Base-by-base conservation (phyloP, 2,329 filamentous ascomycete genomes). In the Didymella pinodella region DNA sequence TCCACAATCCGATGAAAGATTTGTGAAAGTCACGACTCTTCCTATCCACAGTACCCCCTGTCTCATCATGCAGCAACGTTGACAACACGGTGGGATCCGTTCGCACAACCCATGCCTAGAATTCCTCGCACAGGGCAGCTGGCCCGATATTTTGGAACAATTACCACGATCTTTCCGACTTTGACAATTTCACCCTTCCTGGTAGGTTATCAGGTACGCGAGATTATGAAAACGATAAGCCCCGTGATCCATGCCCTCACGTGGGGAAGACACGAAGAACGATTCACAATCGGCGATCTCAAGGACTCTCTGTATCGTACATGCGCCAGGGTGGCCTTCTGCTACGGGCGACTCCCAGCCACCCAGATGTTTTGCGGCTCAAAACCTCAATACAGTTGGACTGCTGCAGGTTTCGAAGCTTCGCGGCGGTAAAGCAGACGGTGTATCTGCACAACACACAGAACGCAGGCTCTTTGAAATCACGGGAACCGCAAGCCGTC, bases 391-490 rank as follows among this genome's bases (percentile, higher is more conserved):
- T 59, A 41, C 50, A 54, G 56, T 51, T 59, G 56, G 56, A 36
- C 47, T 34, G 46, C 54, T 28, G 47, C 56, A 50, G 41, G 56
- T 47, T 47, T 47, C 31, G 38, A 54, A 43, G 46, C 50, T 47
- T 51, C 34, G 51, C 56, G 50, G 56, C 56, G 56, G 56, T 59
- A 59, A 59, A 59, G 50, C 51, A 54, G 40, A 59, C 56, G 56
- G 56, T 59, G 56, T 59, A 54, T 59, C 46, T 48, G 32, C 56
- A 54, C 56, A 59, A 51, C 50, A 53, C 56, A 59, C 56, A 40
- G 40, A 38, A 11, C 22, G 38, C 46, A 54, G 50, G 31, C 46
- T 54, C 36, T 48, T 50, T 59, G 50, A 38, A 22, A 50, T 59
- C 56, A 59, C 50, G 51, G 50, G 56, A 32, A 28, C 50, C 12